These are phyloP conservation scores for Xylariales sp. DNA, from an alignment of 2,329 filamentous ascomycete species.

Conservation along the genomic window DNA sequence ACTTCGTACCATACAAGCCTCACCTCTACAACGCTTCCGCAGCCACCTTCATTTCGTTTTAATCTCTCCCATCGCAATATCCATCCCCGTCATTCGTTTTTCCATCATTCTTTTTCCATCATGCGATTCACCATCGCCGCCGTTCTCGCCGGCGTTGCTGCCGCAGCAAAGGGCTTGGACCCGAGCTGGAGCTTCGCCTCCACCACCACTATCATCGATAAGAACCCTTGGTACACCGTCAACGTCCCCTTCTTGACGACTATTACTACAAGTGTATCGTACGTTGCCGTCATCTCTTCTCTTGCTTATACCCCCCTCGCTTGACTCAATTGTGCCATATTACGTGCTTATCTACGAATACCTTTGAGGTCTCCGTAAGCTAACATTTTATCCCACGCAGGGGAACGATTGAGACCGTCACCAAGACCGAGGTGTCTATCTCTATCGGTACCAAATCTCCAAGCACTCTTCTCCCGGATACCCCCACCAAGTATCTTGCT, in stretches of 20 bases:
- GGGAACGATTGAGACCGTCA: slow-evolving; percentile 22
- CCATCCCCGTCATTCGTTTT: not conserved
- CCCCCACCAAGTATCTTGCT: not conserved
- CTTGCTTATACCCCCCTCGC: not conserved
- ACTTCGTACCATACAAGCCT: not conserved
- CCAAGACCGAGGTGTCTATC: slow-evolving; percentile 23
- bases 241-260: slow-evolving; percentile 24
- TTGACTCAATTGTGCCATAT: not conserved
- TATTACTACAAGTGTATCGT: slow-evolving; percentile 25
- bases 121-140: slow-evolving; percentile 20
- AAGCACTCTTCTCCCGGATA: not conserved
- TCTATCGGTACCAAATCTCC: slow-evolving; percentile 28
- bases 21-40: not conserved
- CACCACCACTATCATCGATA: slow-evolving; percentile 19
- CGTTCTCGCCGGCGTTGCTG: slow-evolving; percentile 13
- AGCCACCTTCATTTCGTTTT: not conserved
- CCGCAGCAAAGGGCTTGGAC: not conserved
- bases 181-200: slow-evolving; percentile 29
- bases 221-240: slow-evolving; percentile 22
- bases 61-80: not conserved
- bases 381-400: slow-evolving; percentile 18
- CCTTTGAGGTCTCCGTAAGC: not conserved
- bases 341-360: not conserved
- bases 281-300: not conserved
- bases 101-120: not conserved